Conservation (phyloP, 345 rosid species). For the Gossypium turneri region DNA sequence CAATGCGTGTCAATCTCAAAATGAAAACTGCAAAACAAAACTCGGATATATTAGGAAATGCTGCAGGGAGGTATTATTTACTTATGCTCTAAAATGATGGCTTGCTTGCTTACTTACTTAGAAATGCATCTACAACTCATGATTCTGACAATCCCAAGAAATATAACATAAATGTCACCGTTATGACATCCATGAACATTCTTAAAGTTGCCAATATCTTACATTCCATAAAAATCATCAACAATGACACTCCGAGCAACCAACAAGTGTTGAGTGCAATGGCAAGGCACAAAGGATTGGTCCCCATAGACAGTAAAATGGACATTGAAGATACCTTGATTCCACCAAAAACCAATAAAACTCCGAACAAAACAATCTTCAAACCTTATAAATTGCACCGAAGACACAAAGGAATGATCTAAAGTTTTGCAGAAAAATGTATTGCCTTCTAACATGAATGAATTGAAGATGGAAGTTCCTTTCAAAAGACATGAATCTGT, state of each 20-base stretch:
- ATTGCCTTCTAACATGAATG: not conserved
- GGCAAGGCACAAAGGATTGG: no score
- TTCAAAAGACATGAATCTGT: not conserved
- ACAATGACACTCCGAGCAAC: not conserved
- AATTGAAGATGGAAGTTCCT: not conserved
- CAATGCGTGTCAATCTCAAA: constrained; percentile 1
- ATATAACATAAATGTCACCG: not conserved
- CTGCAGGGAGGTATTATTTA: not conserved
- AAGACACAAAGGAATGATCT: not conserved
- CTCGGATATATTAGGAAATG: no score
- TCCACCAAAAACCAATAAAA: no score
- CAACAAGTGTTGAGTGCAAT: no score
- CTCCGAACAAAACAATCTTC: not conserved
- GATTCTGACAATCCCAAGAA: not conserved
- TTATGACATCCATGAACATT: not conserved
- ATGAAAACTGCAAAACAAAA: constrained; percentile 8
- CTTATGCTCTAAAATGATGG: not conserved
- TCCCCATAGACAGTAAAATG: no score
- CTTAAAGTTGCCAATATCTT: not conserved
- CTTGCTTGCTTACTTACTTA: not conserved
- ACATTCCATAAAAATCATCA: not conserved
- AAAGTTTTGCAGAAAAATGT: not conserved
- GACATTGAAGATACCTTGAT: no score
- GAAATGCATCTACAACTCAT: constrained; percentile 3
- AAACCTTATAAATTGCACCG: not conserved